These are phyloP conservation scores for Penicillium dipodomyicola DNA, from an alignment of 495 filamentous ascomycete genomes.

Conservation along the genomic window DNA sequence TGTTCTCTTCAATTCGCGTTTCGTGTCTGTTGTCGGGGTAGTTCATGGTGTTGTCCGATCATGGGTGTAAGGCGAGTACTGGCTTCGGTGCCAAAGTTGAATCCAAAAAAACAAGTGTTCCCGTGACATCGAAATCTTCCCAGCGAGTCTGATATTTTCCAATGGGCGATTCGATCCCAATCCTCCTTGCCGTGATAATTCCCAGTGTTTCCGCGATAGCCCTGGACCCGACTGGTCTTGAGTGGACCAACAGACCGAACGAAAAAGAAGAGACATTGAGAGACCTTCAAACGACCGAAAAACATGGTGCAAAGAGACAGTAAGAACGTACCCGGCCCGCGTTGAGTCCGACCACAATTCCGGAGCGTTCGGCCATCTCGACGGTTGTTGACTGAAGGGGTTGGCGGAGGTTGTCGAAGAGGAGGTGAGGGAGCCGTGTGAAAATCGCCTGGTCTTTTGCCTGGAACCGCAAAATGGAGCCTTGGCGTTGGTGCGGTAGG, in stretches of 20 bases:
- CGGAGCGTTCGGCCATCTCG: conserved; percentile 66
- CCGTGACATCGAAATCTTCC: conserved; percentile 4
- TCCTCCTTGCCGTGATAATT: conserved; percentile 3
- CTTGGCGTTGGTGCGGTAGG: conserved; percentile 40
- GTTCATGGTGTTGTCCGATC: conserved; percentile 2
- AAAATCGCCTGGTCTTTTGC: conserved; percentile 37
- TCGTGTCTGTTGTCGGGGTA: conserved; percentile 5
- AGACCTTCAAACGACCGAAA: conserved; percentile 10
- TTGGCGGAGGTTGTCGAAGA: conserved; percentile 49
- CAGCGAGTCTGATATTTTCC: conserved; percentile 4
- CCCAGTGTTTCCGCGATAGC: conserved; percentile 13
- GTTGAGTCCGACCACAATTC: conserved; percentile 81
- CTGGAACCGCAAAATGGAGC: conserved; percentile 32
- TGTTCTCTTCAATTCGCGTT: conserved; percentile 3
- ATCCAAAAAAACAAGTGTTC: conserved; percentile 1
- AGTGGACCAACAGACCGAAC: conserved; percentile 17
- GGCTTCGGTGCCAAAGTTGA: conserved; percentile 10
- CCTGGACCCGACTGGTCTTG: conserved; percentile 18
- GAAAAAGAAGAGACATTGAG: conserved; percentile 21
- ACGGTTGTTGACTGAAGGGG: conserved; percentile 43
- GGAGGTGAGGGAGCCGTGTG: conserved; percentile 37
- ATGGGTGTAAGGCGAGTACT: conserved; percentile 11
- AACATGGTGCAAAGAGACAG: conserved; percentile 16
- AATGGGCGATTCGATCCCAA: not conserved
- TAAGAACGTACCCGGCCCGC: conserved; percentile 75